Evolutionary conservation across 345 rosid genomes (phyloP), one percentile per base, ranked within the genome.

Genomic region (Capsella bursapastoris): DNA sequence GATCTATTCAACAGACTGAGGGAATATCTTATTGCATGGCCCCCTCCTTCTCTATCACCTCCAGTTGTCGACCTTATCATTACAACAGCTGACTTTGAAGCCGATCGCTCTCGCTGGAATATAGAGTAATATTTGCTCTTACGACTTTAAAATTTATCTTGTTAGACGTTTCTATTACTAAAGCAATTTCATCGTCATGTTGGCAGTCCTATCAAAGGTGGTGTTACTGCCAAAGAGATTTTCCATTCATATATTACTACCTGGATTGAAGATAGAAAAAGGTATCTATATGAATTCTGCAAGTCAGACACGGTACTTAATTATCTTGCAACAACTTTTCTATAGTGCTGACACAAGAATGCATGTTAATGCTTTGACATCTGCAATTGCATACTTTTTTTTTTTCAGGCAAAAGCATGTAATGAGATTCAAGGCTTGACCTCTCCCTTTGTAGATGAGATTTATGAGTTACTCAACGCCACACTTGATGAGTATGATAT

Each of bases 21-120:
- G 18, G 83, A 87, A 61, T 87, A 87, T 72, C 87, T 93, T 43
- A 75, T 79, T 35, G 82, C 89, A 51, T 87, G 90, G 48, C 92
- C 96, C 43, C 96, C 98, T 79, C 74, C 93, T 40, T 88, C 93
- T 44, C 96, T 87, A 38, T 86, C 92, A 3, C 82, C 87, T 59
- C 90, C 84, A 41, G 93, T 93, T 32, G 79, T 85, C 16, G 93
- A 93, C 69, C 96, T 93, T 75, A 82, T 93, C 51, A 83, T 89
- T 74, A 86, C 96, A 38, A 87, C 98, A 68, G 81, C 93, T 13
- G 97, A 90, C 76, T 90, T 93, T 82, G 93, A 93, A 82, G 80
- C 83, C 81, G 96, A 90, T 78, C 86, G 89, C 69, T 81, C 82
- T 51, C 58, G 85, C 79, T 90, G 97, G 96, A 83, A 80, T 59